phyloP scores from a whole-genome alignment of 352 stramenopile genomes.

The Globisporangium heterothallicum region DNA sequence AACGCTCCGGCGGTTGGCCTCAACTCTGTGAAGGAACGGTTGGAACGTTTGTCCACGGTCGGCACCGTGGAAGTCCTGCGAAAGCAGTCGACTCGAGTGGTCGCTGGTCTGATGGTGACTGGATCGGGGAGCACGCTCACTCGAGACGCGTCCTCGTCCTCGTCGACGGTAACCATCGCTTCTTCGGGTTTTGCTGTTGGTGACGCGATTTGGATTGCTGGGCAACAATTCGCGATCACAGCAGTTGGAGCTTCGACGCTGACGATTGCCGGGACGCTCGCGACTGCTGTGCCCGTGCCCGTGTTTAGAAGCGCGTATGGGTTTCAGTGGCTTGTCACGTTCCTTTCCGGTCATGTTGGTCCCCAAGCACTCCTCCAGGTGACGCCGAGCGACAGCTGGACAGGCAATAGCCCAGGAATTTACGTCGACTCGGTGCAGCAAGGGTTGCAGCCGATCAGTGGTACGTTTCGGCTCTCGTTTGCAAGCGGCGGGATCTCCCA shows the following conservation, averaged over 20 bases:
- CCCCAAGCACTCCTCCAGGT: constrained; percentile 86
- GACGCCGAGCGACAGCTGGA: constrained; percentile 87
- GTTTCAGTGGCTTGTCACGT: constrained; percentile 76
- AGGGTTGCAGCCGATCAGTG: constrained; percentile 89
- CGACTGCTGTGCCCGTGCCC: constrained; percentile 31
- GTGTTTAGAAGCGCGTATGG: constrained; percentile 66
- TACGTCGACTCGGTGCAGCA: constrained; percentile 67
- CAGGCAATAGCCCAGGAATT: constrained; percentile 91
- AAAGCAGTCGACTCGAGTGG: constrained; percentile 35
- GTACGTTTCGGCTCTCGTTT: constrained; percentile 85
- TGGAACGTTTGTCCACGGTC: constrained; percentile 61
- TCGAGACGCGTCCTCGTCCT: constrained; percentile 16
- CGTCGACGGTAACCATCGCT: constrained; percentile 20
- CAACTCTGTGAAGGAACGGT: constrained; percentile 61
- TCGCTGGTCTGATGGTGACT: constrained; percentile 33
- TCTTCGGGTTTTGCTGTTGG: constrained; percentile 15
- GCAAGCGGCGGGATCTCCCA: constrained; percentile 63
- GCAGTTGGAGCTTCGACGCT: constrained; percentile 4
- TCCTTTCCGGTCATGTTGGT: constrained; percentile 67
- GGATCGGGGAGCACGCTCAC: constrained; percentile 25
- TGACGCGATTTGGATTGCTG: constrained; percentile 56
- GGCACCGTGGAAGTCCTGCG: constrained; percentile 56
- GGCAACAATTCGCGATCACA: constrained; percentile 29
- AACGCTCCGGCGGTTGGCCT: constrained; percentile 46
- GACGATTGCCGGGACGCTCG: constrained; percentile 13